Percentiles rank a stretch among this genome's conserved stretches.
Conservation (phyloP, 257 asterid genomes). For the Capsicum chinense region DNA sequence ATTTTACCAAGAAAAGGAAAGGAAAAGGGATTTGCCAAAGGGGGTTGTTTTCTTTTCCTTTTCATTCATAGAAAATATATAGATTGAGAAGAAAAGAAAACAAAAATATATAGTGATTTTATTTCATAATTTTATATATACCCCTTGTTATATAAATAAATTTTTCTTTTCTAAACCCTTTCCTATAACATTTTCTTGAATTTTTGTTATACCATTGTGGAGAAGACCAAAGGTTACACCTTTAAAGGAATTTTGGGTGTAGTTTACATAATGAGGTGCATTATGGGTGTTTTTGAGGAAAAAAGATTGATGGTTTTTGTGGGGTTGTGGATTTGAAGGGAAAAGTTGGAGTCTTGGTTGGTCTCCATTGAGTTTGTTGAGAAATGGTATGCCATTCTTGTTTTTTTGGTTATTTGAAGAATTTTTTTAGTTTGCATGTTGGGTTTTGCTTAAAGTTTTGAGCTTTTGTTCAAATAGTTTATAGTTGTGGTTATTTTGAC, state of each 20-base stretch:
- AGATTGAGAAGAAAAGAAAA: conserved; percentile 22
- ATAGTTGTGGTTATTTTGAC: conserved; percentile 11
- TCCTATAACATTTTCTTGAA: background rate
- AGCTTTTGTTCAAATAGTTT: conserved; percentile 10
- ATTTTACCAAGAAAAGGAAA: background rate
- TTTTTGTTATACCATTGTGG: background rate
- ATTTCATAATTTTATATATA: background rate
- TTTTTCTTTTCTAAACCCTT: conserved; percentile 15
- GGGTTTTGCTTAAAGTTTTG: conserved; percentile 20
- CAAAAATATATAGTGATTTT: background rate
- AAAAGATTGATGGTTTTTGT: conserved; percentile 5
- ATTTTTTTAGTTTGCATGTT: conserved; percentile 25
- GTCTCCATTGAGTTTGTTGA: conserved; percentile 29
- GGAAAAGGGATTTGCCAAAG: conserved; percentile 15
- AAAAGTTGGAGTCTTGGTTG: conserved; percentile 33
- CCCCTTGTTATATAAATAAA: background rate
- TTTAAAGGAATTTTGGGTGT: background rate
- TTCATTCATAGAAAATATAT: conserved; percentile 22
- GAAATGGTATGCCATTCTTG: conserved; percentile 39
- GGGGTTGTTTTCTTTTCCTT: conserved; percentile 38
- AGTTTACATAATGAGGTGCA: background rate
- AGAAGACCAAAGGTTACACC: conserved; percentile 1
- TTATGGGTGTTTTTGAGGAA: conserved; percentile 2
- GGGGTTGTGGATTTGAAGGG: conserved; percentile 35
- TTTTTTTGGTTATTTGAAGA: background rate